Evolutionary conservation across 352 stramenopile genomes (phyloP), one percentile per base, ranked within the genome.

Genomic region (Phytophthora agathidicida): DNA sequence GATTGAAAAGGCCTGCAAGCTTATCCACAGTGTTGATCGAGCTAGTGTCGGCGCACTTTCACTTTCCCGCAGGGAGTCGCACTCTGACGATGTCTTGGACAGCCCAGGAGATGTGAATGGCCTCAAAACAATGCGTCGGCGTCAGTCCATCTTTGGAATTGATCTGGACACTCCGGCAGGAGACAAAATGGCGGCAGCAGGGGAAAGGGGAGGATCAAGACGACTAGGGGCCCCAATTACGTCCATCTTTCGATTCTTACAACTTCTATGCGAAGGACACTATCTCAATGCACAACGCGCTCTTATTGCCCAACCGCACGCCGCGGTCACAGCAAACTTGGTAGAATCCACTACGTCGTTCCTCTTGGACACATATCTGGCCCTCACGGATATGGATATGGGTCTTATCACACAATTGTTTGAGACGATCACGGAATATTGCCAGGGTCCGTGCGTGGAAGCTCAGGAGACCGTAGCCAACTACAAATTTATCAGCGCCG

Each of bases 371-470:
- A 84, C 83, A 2, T 87, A 88, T 33, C 46, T 84, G 7, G 59
- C 68, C 1, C 48, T 89, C 7, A 72, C 73, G 5, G 68, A 84
- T 39, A 27, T 77, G n/a, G 73, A 87, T 19, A 64, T 88, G 7
- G 69, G 48, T 2, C 52, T 93, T 20, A 61, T 91, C 3, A 86
- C 80, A 5, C 83, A 93, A 51, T 28, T 93, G 2, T 89, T 93
- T 49, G 79, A 89, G 32, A 91, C 83, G 5, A 84, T 93, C 23
- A 81, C 80, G 2, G 83, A 93, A 47, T 89, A 86, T 48, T 93
- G 83, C n/a, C 83, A 93, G 57, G 83, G 83, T 5, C 83, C 78
- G 1, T 93, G 83, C 35, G 51, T 75, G 9, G 83, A 89, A 76
- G 80, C 83, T 0, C 83, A 93, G 53, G 68, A 86, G 43, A 89